Evolutionary conservation across 495 filamentous ascomycete genomes (phyloP), one percentile per base, ranked within the genome.

Genomic region (Tuber umbilicatum): DNA sequence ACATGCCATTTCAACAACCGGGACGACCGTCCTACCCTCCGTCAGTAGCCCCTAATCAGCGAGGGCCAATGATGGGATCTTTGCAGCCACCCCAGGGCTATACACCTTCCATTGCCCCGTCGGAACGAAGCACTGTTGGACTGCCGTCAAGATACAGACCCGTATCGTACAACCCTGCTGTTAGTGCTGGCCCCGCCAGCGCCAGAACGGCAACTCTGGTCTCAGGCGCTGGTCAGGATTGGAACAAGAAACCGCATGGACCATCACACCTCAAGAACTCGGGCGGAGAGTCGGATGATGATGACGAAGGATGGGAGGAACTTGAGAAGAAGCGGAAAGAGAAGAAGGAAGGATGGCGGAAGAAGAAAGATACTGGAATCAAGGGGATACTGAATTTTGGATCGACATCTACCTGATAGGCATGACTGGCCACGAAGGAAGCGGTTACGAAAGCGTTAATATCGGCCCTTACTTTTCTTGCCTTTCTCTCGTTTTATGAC

Each of bases 101-200:
- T 81, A 86, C 90, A 0, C 85, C 91, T 4, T 92, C 90, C 5
- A 94, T 98, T 73, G 94, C 95, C 6, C 96, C 95, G 6, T 97
- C 92, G 1, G 95, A 99, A 84, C 90, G 95, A 70, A 97, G 93
- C 84, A 98, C 93, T 82, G 87, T 97, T 73, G 96, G 95, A 4
- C 85, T 94, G 70, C 92, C 94, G 38, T 89, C 92, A 47, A 90
- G 95, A n/a, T 99, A 99, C 84, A 89, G 96, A 21, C 94, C 96
- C 0, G 94, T 99, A 0, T 94, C 92, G 41, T 86, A 88, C 73
- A 77, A 83, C 50, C 84, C 86, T 41, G 78, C 79, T 64, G 81
- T 74, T 37, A 78, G 78, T 37, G 79, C 82, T 76, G 81, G 76
- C 74, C 81, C 80, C 75, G 85, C 83, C 73, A 76, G 83, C 67